Evolutionary conservation across 441 rosid species (phyloP), one percentile per base, ranked within the genome.

Genomic region (Rhodomyrtus psidioides): DNA sequence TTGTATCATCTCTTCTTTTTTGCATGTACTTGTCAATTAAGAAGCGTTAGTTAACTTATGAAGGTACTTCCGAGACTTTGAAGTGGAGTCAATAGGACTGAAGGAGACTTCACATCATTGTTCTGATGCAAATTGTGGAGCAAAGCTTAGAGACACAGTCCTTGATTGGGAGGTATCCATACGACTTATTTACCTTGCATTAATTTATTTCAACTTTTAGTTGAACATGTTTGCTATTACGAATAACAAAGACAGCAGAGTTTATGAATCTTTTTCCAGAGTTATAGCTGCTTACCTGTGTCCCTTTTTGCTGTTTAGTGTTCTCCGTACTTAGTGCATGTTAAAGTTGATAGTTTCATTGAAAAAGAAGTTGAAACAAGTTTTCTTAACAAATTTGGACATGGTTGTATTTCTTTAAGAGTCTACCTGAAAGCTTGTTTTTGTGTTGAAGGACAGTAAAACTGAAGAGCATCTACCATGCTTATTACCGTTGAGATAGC

Each of bases 101-200:
- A 97, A 96, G 91, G 98, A 94, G 91, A 97, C 99, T 76, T 89
- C 98, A 79, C 92, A 97, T 51, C 97, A 91, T 83, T 97, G 99
- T 89, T 87, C 97, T 82, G 86, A 86, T 89, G 89, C 28, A 83
- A 93, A 92, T 83, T 97, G 99, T 86, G 95, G 97, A 84, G 92
- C 92, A 84, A 97, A 94, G 93, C 96, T 97, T 75, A 94, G 85
- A 92, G 99, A 97, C 87, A 95, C 98, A 4, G 99, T 97, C 88
- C 94, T 97, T 89, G 99, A 97, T 84, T 97, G 99, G 99, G 99
- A 97, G 98, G 99, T 97, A 90, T 58, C 59, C n/a, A 49, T 86
- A 83, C 81, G 42, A 27, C 39, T 42, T 19, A 54, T 82, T 53
- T 53, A 34, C 21, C 46, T 34, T 34, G 28, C 60, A 21, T 55